Conservation (phyloP, 306 rosid genomes). For the Sicyos edulis region DNA sequence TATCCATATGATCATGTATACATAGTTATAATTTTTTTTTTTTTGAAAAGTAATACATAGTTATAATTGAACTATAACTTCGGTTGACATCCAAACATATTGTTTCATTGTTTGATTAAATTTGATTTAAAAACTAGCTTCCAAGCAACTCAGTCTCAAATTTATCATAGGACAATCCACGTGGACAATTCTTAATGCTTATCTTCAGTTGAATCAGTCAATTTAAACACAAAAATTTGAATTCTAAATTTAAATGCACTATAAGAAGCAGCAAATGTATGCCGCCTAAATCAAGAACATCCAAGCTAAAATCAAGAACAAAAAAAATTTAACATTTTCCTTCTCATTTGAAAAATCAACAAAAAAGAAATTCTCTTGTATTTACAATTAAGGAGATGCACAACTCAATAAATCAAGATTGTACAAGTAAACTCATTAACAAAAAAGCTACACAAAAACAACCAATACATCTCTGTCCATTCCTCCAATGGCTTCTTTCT, state of each 20-base stretch:
- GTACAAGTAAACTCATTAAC: neutral
- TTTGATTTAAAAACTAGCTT: neutral
- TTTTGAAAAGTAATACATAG: too few species aligned
- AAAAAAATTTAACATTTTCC: neutral
- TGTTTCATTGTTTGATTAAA: too few species aligned
- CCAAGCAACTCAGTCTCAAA: neutral
- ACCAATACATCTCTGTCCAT: neutral
- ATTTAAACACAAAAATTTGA: neutral
- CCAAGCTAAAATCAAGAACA: neutral
- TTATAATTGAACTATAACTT: too few species aligned
- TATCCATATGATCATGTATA: too few species aligned
- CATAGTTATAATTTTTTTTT: too few species aligned
- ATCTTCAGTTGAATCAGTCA: neutral
- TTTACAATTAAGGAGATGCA: slow-evolving; percentile 5
- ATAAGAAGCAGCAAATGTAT: neutral
- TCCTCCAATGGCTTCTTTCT: neutral
- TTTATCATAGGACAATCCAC: neutral
- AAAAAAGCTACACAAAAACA: neutral
- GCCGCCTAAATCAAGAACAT: neutral
- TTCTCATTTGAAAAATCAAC: neutral
- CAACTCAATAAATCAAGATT: neutral
- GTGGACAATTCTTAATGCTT: neutral
- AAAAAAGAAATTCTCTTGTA: neutral
- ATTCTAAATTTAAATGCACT: neutral
- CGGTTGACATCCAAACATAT: too few species aligned